These are phyloP conservation scores for Chlamydomonas incerta DNA, from an alignment of 139 green algal genomes.

Conservation along the genomic window DNA sequence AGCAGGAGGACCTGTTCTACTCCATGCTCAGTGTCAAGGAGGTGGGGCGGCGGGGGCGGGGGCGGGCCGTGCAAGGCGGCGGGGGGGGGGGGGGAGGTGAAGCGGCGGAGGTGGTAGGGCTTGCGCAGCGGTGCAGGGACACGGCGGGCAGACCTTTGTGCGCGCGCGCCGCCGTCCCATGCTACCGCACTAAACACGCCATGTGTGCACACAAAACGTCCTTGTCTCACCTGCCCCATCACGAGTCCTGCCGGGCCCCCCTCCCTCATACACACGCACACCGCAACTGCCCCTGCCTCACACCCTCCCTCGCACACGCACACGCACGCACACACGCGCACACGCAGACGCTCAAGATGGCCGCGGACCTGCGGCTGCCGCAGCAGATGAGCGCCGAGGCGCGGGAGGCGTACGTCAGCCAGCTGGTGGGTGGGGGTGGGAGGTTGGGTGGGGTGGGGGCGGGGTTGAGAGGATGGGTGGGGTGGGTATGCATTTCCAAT, in stretches of 20 bases:
- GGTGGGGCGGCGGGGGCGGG: constrained; percentile 38
- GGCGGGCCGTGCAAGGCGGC: no score
- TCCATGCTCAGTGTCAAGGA: constrained; percentile 79
- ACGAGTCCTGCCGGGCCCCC: no score
- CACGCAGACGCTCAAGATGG: constrained; percentile 82
- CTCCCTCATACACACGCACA: background rate
- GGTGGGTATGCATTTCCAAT: no score
- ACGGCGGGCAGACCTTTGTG: no score
- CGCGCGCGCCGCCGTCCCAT: no score
- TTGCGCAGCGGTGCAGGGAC: no score
- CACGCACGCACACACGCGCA: background rate
- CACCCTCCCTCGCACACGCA: background rate
- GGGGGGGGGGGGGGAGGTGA: background rate
- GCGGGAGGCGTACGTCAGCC: constrained; percentile 66
- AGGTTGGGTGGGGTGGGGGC: no score
- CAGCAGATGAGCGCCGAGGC: constrained; percentile 26
- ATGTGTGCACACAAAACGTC: no score
- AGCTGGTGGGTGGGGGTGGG: no score
- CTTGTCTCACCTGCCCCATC: background rate
- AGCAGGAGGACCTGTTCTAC: constrained; percentile 97
- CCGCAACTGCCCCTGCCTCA: no score
- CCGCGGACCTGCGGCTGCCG: constrained; percentile 77
- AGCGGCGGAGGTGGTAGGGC: background rate
- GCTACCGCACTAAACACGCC: no score
- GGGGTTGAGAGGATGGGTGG: no score